Evolutionary conservation across 2,329 filamentous ascomycete species (phyloP), one percentile per base, ranked within the genome.

Genomic region (Macrophomina tecta): DNA sequence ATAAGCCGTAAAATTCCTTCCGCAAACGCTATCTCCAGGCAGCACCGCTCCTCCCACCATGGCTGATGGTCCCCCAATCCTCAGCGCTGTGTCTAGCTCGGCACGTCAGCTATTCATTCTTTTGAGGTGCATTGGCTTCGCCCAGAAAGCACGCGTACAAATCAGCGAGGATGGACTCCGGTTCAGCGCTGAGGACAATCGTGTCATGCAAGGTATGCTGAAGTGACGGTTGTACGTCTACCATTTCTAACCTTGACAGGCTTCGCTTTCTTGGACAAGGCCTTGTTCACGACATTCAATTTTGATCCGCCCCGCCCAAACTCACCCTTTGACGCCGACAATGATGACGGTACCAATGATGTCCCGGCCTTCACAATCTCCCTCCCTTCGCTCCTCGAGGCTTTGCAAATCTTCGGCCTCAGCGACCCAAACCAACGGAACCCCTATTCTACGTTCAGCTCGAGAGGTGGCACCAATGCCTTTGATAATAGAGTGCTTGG

Each of bases 401-500:
- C 94, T 0, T 85, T 99, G 7, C 94, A 97, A 74, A 98, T 99
- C 60, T 97, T 99, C 74, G 93, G 93, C 60, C 87, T 94, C 58
- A 82, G 80, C 28, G 73, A 81, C 70, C 71, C 80, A 16, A 63
- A 40, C 40, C 36, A 45, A 23, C 65, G 65, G 14, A 66, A 66
- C 72, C 73, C 38, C 73, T 77, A 14, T 74, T 77, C 65, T 16
- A 46, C 65, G 5, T 63, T 67, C 38, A 63, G 40, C 40, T 88
- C 78, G 83, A 42, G 64, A 30, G 65, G 58, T 4, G 55, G 46
- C 5, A 88, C 65, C 81, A 91, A 91, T 72, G 92, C 92, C 61
- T 97, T 97, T 80, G 92, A 88, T 70, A 90, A 92, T 70, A 92
- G 94, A 72, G 87, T 91, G 16, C 83, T 97, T 3, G 92, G 93